Percentiles rank a stretch among this genome's conserved stretches.
Conservation (phyloP, 371 early-diverging fungal species). For the Fennellomyces sp. region DNA sequence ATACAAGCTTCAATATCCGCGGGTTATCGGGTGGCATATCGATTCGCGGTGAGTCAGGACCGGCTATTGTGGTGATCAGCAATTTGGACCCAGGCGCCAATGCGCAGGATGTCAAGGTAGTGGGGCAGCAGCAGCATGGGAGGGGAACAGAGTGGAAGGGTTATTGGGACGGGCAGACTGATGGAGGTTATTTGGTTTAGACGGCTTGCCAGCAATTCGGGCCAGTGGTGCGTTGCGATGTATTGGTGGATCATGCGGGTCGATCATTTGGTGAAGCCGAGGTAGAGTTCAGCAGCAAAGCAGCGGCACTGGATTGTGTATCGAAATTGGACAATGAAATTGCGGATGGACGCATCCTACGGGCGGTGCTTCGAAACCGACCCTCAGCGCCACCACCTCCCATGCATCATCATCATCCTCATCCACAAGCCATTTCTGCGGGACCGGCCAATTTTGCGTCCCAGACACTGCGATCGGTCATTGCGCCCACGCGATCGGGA, state of each 20-base stretch:
- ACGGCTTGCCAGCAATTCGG: slow-evolving; percentile 41
- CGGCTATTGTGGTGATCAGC: slow-evolving; percentile 55
- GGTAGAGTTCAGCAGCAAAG: slow-evolving; percentile 42
- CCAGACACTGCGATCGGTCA: slow-evolving; percentile 9
- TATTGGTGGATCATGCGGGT: slow-evolving; percentile 40
- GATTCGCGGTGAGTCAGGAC: slow-evolving; percentile 56
- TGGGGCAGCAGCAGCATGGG: not conserved
- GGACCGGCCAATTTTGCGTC: slow-evolving; percentile 3
- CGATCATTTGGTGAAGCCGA: slow-evolving; percentile 54
- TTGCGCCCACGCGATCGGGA: slow-evolving; percentile 9
- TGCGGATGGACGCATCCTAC: slow-evolving; percentile 36
- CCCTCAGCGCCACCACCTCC: not conserved
- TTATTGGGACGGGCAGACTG: not conserved
- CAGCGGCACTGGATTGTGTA: slow-evolving; percentile 43
- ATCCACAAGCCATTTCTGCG: not conserved
- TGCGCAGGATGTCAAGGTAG: slow-evolving; percentile 63
- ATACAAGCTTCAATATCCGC: not conserved
- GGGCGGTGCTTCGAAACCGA: not conserved
- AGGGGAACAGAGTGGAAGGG: too few species aligned
- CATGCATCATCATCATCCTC: slow-evolving; percentile 1
- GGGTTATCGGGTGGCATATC: slow-evolving; percentile 21
- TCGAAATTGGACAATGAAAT: slow-evolving; percentile 42
- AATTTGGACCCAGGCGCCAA: slow-evolving; percentile 59
- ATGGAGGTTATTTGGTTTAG: slow-evolving; percentile 17
- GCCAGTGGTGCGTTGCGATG: slow-evolving; percentile 38